Percentiles rank a stretch among this genome's conserved stretches.
phyloP scores from a whole-genome alignment of 2,329 filamentous ascomycete species.

The Fusarium tupiense region DNA sequence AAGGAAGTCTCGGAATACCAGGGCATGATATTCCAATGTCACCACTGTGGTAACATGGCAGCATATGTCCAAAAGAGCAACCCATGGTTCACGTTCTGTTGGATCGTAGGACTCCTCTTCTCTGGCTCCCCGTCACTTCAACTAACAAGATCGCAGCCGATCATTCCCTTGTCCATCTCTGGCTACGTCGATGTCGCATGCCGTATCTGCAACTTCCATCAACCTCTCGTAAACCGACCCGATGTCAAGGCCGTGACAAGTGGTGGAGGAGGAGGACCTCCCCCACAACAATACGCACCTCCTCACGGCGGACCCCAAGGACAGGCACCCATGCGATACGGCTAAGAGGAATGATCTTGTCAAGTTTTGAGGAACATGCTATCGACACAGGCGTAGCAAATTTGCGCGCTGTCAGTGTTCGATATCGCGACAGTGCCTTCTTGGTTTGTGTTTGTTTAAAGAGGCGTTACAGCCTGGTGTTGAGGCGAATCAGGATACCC shows the following conservation, averaged over 20 bases:
- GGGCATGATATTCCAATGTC: slow-evolving; percentile 69
- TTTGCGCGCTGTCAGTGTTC: neutral
- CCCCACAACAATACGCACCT: slow-evolving; percentile 46
- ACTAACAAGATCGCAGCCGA: slow-evolving; percentile 59
- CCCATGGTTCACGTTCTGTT: slow-evolving; percentile 84
- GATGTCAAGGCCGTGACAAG: slow-evolving; percentile 65
- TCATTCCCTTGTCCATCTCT: slow-evolving; percentile 75
- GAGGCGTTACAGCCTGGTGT: slow-evolving; percentile 30
- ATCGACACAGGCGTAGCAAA: neutral
- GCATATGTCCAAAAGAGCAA: slow-evolving; percentile 70
- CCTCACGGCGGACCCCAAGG: slow-evolving; percentile 47
- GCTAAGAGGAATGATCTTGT: slow-evolving; percentile 20
- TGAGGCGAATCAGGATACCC: slow-evolving; percentile 29
- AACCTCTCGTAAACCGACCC: slow-evolving; percentile 68
- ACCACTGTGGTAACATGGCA: slow-evolving; percentile 73
- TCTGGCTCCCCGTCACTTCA: neutral
- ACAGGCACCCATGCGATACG: slow-evolving; percentile 45
- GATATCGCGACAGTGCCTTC: neutral
- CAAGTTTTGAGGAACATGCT: neutral
- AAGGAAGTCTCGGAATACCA: slow-evolving; percentile 70
- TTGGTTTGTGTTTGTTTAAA: neutral
- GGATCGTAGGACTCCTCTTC: slow-evolving; percentile 62
- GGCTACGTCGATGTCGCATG: slow-evolving; percentile 77
- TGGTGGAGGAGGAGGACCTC: slow-evolving; percentile 53
- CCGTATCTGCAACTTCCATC: slow-evolving; percentile 79